Base-by-base conservation (phyloP, 2,329 filamentous ascomycete genomes). In the Beauveria sp. region DNA sequence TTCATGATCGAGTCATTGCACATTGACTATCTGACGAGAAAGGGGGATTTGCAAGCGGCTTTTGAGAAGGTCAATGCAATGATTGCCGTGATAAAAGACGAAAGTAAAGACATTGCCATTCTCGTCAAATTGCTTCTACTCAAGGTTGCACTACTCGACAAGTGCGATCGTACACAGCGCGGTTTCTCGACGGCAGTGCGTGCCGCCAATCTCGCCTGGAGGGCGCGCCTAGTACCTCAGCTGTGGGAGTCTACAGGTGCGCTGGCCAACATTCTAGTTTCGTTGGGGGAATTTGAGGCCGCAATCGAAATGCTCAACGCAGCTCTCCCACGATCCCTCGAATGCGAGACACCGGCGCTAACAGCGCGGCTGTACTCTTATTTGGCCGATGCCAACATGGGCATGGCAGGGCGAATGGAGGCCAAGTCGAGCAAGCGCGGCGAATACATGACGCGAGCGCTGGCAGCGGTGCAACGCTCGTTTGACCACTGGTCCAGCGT, bases 341-440 rank as follows among this genome's bases (percentile, higher is more conserved):
- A 96, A 72, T 84, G 84, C 55, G 84, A 86, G 56, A 84, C 88
- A 52, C 77, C 80, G 1, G 78, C 78, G 52, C 77, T 91, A 16
- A 80, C 81, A 0, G 91, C 86, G 0, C 80, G 78, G 24, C 79
- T 91, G 20, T 93, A 92, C 71, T 82, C 83, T 1, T 73, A 84
- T 24, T 80, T 96, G 3, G 89, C 84, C 0, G 91, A 96, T 70
- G 87, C 90, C 0, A 84, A 87, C 66, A 89, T 96, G 78, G 92
- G 92, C 0, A 75, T 90, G 63, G 91, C 90, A 0, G 88, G 90
- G 41, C 69, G 77, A 66, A 73, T 71, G 65, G 68, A 72, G 14
- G 66, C 72, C 6, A 73, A 71, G 68, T 77, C 78, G 5, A 72
- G 73, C 8, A 77, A 77, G 66, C 75, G 80, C 58, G 79, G 78